Conservation (phyloP, 345 rosid species). For the Passiflora organensis region DNA sequence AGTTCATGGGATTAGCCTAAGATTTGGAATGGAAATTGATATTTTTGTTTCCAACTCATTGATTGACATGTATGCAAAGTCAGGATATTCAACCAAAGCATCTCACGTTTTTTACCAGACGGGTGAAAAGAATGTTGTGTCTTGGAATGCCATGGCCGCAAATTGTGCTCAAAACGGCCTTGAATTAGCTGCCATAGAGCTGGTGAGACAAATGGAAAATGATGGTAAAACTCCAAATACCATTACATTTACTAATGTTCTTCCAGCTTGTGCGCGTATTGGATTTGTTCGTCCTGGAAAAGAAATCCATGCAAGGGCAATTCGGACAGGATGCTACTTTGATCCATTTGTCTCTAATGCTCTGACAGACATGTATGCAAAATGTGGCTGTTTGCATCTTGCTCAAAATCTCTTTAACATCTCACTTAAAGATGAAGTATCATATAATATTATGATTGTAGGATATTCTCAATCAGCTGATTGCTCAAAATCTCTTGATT, state of each 20-base stretch:
- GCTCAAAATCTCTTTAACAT: conserved; percentile 39
- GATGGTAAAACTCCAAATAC: conserved; percentile 33
- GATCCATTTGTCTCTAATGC: conserved; percentile 45
- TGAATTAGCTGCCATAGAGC: conserved; percentile 29
- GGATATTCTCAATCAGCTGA: conserved; percentile 47
- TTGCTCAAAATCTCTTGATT: conserved; percentile 38
- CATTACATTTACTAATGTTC: conserved; percentile 40
- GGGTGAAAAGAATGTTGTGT: conserved; percentile 30
- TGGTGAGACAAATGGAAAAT: conserved; percentile 39
- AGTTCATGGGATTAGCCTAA: conserved; percentile 41
- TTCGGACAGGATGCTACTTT: conserved; percentile 25
- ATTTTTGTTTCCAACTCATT: conserved; percentile 41
- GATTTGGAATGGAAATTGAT: conserved; percentile 34
- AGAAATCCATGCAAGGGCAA: conserved; percentile 40
- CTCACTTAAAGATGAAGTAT: conserved; percentile 45
- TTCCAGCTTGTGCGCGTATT: conserved; percentile 41
- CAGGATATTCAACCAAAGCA: conserved; percentile 27
- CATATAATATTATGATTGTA: conserved; percentile 50
- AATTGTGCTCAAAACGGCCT: conserved; percentile 39
- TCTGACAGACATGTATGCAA: conserved; percentile 43
- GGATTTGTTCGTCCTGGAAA: conserved; percentile 34
- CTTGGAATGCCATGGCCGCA: conserved; percentile 57
- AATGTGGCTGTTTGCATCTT: conserved; percentile 34
- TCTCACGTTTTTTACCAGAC: conserved; percentile 24
- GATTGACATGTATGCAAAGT: conserved; percentile 52